These are phyloP conservation scores for Coprinopsis cinerea DNA, from an alignment of 768 basidiomycete genomes.

Conservation along the genomic window DNA sequence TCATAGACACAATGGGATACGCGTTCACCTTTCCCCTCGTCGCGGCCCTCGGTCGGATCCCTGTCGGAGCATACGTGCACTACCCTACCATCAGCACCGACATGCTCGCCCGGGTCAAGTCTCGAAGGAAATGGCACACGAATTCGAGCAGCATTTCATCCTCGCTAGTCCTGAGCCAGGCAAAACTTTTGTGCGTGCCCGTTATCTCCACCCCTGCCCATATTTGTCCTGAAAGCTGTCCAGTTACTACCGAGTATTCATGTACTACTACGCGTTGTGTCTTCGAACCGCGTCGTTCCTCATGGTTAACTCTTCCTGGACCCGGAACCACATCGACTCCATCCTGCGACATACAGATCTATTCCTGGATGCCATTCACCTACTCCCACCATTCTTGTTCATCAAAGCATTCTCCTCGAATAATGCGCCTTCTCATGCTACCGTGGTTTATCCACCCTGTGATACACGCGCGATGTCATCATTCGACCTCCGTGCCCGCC, in stretches of 20 bases:
- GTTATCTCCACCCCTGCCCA: constrained; percentile 5
- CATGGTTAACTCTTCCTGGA: constrained; percentile 98
- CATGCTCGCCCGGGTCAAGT: constrained; percentile 80
- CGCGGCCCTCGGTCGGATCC: constrained; percentile 52
- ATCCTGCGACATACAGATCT: constrained; percentile 57
- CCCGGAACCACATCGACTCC: constrained; percentile 72
- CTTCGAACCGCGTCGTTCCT: constrained; percentile 69
- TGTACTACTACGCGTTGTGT: constrained; percentile 73
- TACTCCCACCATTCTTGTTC: constrained; percentile 37
- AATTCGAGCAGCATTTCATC: constrained; percentile 54
- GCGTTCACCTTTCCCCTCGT: constrained; percentile 89
- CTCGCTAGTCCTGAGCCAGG: constrained; percentile 45
- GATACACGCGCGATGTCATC: constrained; percentile 68
- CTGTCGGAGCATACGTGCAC: constrained; percentile 89
- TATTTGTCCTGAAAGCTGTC: background rate
- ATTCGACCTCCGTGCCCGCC: constrained; percentile 48
- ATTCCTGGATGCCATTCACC: constrained; percentile 41
- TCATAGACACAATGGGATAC: constrained; percentile 93
- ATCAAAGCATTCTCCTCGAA: constrained; percentile 20
- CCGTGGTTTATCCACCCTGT: constrained; percentile 87
- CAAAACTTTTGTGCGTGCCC: constrained; percentile 56
- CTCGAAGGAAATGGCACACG: constrained; percentile 53
- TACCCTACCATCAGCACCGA: constrained; percentile 95
- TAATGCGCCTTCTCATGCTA: constrained; percentile 24
- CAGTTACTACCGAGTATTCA: constrained; percentile 88